These are phyloP conservation scores for Phaseolus coccineus DNA, from an alignment of 331 rosid genomes.

Conservation along the genomic window DNA sequence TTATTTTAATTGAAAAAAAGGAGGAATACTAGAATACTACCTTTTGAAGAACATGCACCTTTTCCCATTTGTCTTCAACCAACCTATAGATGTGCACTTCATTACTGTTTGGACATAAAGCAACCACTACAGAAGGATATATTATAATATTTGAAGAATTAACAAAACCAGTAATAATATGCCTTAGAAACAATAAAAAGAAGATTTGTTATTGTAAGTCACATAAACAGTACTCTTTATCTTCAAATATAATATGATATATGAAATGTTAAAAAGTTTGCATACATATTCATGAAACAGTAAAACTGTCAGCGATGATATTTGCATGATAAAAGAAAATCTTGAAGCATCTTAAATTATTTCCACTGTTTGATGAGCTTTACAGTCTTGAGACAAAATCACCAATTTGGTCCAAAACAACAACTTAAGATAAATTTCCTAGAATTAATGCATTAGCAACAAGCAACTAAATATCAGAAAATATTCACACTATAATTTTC, in stretches of 20 bases:
- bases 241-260: neutral
- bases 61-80: conserved; percentile 93
- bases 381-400: conserved; percentile 3
- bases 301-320: neutral
- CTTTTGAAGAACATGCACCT: conserved; percentile 92
- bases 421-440: neutral
- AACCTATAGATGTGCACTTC: conserved; percentile 88
- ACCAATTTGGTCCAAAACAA: conserved; percentile 16
- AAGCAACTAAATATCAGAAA: neutral
- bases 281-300: neutral
- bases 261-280: neutral
- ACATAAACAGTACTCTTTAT: conserved; percentile 10
- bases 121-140: conserved; percentile 73
- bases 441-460: neutral
- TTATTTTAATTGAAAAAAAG: conserved; percentile 13
- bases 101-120: conserved; percentile 88
- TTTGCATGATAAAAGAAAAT: neutral
- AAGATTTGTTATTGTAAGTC: conserved; percentile 22
- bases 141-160: conserved; percentile 36
- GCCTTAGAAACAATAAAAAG: neutral
- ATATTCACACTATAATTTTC: neutral
- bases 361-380: neutral
- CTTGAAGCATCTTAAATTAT: neutral
- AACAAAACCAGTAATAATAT: conserved; percentile 17
- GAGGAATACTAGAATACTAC: conserved; percentile 46